Evolutionary conservation across 805 yeast genomes (phyloP).

Genomic region (Saccharomycopsis fodiens): DNA sequence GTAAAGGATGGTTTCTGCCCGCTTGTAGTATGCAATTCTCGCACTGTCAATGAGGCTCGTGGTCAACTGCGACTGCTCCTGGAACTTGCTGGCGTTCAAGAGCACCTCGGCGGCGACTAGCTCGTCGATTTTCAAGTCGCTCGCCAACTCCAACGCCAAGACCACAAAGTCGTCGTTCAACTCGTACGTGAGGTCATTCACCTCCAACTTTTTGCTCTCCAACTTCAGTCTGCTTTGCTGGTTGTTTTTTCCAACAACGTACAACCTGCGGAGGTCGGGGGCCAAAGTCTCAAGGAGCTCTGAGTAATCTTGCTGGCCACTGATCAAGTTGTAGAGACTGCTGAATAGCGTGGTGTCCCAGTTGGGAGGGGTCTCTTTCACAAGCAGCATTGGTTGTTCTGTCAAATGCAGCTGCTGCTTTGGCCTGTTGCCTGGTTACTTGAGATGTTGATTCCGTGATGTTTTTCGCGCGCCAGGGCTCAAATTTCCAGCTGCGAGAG

Average conservation of each 20-base stretch:
- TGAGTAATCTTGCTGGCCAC: not conserved
- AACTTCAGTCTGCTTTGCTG: constrained; percentile 8
- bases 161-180: constrained; percentile 61
- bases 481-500: not conserved
- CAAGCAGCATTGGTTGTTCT: no score
- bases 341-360: constrained; percentile 14
- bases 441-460: no score
- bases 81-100: constrained; percentile 34
- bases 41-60: constrained; percentile 52
- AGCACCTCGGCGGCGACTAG: constrained; percentile 64
- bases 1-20: constrained; percentile 70
- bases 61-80: constrained; percentile 20
- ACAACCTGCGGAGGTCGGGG: constrained; percentile 9
- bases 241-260: constrained; percentile 3
- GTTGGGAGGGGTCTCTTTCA: constrained; percentile 2
- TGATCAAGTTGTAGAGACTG: constrained; percentile 5
- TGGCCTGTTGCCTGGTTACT: no score
- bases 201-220: constrained; percentile 6
- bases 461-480: no score
- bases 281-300: constrained; percentile 4
- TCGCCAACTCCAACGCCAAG: constrained; percentile 49
- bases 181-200: constrained; percentile 29
- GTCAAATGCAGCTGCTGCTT: no score
- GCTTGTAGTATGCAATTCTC: constrained; percentile 54
- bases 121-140: constrained; percentile 71